phyloP scores from a whole-genome alignment of 225 moss, liverwort and hornwort genomes.

The Pleurozium schreberi region DNA sequence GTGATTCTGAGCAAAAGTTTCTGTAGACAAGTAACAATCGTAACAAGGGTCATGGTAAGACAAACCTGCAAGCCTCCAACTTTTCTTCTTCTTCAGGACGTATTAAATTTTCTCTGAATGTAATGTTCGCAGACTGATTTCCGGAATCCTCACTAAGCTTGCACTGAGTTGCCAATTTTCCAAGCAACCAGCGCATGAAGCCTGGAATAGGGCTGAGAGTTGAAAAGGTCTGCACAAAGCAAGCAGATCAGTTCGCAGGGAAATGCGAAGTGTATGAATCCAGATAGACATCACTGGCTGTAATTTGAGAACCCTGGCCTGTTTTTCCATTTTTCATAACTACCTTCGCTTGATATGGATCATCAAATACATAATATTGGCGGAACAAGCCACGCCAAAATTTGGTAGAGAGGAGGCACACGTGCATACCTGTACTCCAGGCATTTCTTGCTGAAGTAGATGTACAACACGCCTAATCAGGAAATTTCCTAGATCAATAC shows the following conservation, averaged over 20 bases:
- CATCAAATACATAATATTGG: neutral
- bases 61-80: conserved; percentile 38
- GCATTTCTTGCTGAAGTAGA: conserved; percentile 64
- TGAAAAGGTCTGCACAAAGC: conserved; percentile 56
- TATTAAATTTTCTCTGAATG: conserved; percentile 52
- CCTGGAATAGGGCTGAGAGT: conserved; percentile 92
- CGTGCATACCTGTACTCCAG: conserved; percentile 63
- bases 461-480: conserved; percentile 79
- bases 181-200: conserved; percentile 64
- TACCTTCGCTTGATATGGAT: neutral
- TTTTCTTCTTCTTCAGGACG: conserved; percentile 39
- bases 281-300: neutral
- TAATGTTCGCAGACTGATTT: conserved; percentile 4
- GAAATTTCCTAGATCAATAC: conserved; percentile 86
- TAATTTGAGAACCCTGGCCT: neutral
- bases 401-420: neutral
- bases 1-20: neutral
- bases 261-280: neutral
- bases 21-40: neutral
- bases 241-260: neutral
- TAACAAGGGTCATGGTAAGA: neutral
- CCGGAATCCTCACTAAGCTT: conserved; percentile 16
- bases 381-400: neutral
- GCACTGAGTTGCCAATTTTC: conserved; percentile 60
- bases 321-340: neutral